Conservation (phyloP, 305 asterid genomes). For the Petunia hybrid region DNA sequence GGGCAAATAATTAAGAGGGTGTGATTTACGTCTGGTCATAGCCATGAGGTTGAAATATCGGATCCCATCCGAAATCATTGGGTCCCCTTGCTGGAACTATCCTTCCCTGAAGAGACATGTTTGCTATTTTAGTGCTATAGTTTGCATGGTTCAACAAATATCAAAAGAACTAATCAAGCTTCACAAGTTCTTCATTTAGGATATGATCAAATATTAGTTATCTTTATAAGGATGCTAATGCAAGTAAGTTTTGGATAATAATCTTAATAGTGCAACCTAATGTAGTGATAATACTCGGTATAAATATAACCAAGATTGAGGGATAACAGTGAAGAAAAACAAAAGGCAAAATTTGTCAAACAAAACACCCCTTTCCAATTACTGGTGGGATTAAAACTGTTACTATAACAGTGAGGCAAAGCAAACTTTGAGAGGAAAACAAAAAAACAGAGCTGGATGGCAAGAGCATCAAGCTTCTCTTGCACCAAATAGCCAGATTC, state of each 20-base stretch:
- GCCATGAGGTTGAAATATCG: constrained; percentile 92
- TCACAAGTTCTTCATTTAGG: neutral
- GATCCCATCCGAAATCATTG: constrained; percentile 96
- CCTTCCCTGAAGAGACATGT: constrained; percentile 69
- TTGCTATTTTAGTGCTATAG: neutral
- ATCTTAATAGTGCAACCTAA: neutral
- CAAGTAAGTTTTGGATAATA: neutral
- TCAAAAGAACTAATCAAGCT: neutral
- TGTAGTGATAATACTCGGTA: neutral
- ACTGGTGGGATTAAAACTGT: neutral
- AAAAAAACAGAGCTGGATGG: no score
- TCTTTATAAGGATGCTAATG: neutral
- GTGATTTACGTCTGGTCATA: constrained; percentile 75
- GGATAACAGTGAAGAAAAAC: neutral
- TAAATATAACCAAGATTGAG: neutral
- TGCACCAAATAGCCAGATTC: neutral
- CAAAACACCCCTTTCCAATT: neutral
- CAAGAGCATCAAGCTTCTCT: neutral
- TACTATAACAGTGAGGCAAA: no score
- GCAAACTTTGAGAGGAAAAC: neutral
- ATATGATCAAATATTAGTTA: neutral
- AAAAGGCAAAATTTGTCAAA: neutral
- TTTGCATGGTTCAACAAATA: neutral
- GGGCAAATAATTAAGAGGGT: constrained; percentile 20
- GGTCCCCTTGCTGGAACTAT: constrained; percentile 95